Conservation (phyloP, 164 flowering plant species). For the Vitis labrusca region DNA sequence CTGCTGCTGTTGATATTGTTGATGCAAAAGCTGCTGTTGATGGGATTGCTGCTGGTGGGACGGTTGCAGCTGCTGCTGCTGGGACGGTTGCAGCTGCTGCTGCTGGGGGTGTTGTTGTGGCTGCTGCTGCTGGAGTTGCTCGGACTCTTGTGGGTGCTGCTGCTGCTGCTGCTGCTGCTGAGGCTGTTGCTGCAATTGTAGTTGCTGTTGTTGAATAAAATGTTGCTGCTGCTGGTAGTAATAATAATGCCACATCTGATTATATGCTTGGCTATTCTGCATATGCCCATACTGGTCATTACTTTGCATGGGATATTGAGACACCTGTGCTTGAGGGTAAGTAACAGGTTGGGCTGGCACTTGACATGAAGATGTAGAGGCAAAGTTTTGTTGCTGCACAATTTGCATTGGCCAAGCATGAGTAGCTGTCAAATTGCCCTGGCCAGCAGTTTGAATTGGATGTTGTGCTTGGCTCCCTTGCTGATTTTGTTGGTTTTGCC, state of each 20-base stretch:
- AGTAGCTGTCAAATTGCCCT: conserved; percentile 22
- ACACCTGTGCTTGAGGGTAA: conserved; percentile 33
- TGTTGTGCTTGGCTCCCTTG: conserved; percentile 25
- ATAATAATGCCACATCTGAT: conserved; percentile 73
- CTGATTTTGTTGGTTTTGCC: conserved; percentile 27
- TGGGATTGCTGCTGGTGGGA: conserved; percentile 13
- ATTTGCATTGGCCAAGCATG: conserved; percentile 37
- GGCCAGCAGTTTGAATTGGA: conserved; percentile 24
- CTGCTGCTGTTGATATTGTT: conserved; percentile 7
- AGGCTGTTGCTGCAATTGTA: conserved; percentile 27
- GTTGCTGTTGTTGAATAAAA: conserved; percentile 17
- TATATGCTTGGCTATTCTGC: conserved; percentile 44
- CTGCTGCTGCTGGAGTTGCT: conserved; percentile 26
- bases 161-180: conserved; percentile 20
- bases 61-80: conserved; percentile 15
- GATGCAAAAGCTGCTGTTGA: conserved; percentile 15
- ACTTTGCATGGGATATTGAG: conserved; percentile 35
- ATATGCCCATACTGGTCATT: conserved; percentile 32
- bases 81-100: conserved; percentile 17
- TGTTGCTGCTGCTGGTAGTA: conserved; percentile 48
- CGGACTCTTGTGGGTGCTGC: conserved; percentile 19
- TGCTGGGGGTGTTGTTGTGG: conserved; percentile 23
- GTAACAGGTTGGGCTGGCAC: conserved; percentile 29
- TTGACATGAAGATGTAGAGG: conserved; percentile 32
- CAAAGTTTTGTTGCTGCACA: conserved; percentile 35